Base-by-base conservation (phyloP, 345 rosid genomes). In the Pugionium cornutum region DNA sequence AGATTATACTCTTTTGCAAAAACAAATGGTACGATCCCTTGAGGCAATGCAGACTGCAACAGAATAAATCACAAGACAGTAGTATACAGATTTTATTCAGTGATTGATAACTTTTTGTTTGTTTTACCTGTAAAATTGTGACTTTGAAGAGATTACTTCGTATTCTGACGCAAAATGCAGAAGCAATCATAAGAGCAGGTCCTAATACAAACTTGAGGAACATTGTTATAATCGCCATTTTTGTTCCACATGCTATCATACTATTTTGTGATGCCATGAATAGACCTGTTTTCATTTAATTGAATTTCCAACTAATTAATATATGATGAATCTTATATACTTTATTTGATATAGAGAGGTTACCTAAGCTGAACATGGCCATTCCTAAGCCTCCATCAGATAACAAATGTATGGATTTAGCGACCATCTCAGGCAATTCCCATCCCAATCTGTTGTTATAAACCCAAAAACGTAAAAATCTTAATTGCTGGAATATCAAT, bases 281-380 rank as follows among this genome's bases (percentile, higher is more conserved):
- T 5, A 89, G 85, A 60, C 98, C 98, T 92, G 67, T 53, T 28
- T 29, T 29, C 6, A n/a, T 68, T 6, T 28, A 7, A 4, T 56
- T 37, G 8, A 9, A 26, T 49, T 47, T 29, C 29, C 3, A 18
- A 2, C 31, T 33, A 43, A 41, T n/a, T 34, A 34, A 34, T 34
- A 43, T 63, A 6, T 46, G 50, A 4, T 34, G 29, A 34, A 2
- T 52, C 1, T 31, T 25, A 4, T 28, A 18, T 18, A 18, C 18
- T 54, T 3, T 2, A 7, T n/a, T 4, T 42, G 1, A 27, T 35
- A 6, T 46, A 30, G 27, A 10, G 8, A 26, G 35, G 32, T 9
- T 85, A 87, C 98, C 94, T 79, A 92, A 63, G 85, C 98, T 92
- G 85, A 86, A 88, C 96, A 88, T 89, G 46, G 98, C 89, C 97